These are phyloP conservation scores for Penicillium decumbens DNA, from an alignment of 2,329 filamentous ascomycete species.

Conservation along the genomic window DNA sequence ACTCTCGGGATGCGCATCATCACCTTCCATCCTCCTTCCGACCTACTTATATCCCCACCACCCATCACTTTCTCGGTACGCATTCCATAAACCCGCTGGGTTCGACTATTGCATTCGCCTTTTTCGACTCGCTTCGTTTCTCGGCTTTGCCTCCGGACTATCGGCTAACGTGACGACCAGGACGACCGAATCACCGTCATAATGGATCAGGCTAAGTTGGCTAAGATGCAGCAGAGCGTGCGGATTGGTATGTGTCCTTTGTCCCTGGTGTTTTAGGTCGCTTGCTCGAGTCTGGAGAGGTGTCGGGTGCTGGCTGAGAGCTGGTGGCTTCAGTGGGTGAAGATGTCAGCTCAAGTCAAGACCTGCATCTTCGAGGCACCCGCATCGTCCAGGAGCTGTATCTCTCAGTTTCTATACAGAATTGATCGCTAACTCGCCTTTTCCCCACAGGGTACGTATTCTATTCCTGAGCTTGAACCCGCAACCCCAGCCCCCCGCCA, in stretches of 20 bases:
- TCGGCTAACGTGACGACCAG: constrained; percentile 14
- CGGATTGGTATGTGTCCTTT: constrained; percentile 62
- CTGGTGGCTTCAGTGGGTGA: not conserved
- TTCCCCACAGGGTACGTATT: constrained; percentile 28
- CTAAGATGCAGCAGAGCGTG: constrained; percentile 61
- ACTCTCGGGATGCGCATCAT: constrained; percentile 19
- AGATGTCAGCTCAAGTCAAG: not conserved
- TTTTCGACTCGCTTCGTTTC: not conserved
- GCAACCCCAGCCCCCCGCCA: not conserved
- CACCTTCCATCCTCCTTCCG: constrained; percentile 12
- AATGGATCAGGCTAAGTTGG: constrained; percentile 65
- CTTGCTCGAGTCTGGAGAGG: not conserved
- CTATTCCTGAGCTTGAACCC: constrained; percentile 6
- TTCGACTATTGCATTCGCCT: not conserved
- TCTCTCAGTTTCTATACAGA: not conserved
- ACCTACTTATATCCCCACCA: constrained; percentile 3
- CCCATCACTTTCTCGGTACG: constrained; percentile 12
- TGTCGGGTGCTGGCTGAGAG: not conserved
- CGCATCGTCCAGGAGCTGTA: not conserved
- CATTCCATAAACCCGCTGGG: not conserved
- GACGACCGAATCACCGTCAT: constrained; percentile 35
- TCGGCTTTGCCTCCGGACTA: constrained; percentile 1
- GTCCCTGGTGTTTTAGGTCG: not conserved
- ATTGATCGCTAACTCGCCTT: constrained; percentile 15
- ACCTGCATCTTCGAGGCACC: not conserved